Percentiles rank a stretch among this genome's conserved stretches.
phyloP scores from a whole-genome alignment of 305 asterid genomes.

The Rubia peregrina region DNA sequence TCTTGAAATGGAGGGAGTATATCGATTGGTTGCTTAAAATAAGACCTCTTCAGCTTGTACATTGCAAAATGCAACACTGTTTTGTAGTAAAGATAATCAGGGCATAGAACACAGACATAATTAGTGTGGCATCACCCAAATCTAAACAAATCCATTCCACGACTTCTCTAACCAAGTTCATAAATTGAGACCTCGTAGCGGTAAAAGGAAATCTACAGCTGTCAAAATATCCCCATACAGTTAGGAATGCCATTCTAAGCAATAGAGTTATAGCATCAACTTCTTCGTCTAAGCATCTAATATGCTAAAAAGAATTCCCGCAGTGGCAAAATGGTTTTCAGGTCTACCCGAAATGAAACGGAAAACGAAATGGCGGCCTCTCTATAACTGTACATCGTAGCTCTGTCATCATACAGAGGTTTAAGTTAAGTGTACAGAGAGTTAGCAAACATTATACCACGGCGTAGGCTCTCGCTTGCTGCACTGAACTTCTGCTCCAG shows the following conservation, averaged over 20 bases:
- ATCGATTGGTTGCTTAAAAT: too few species aligned
- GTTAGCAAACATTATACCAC: constrained; percentile 98
- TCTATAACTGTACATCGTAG: neutral
- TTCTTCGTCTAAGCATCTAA: constrained; percentile 2
- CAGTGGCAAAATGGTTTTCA: neutral
- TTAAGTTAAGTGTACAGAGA: constrained; percentile 59
- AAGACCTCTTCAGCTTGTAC: too few species aligned
- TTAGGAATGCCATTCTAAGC: neutral
- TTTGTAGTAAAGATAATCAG: too few species aligned
- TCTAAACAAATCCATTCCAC: too few species aligned
- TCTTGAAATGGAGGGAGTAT: too few species aligned
- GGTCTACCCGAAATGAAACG: neutral
- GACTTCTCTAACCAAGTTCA: too few species aligned
- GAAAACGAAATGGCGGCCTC: neutral
- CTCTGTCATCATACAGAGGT: constrained; percentile 1
- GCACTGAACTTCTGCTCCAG: constrained; percentile 73
- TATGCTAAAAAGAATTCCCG: neutral
- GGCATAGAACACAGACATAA: too few species aligned
- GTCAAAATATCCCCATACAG: neutral
- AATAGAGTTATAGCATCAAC: neutral
- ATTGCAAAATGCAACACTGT: too few species aligned
- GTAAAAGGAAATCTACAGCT: neutral
- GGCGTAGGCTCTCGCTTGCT: constrained; percentile 89
- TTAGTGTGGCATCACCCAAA: too few species aligned
- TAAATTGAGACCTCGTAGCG: too few species aligned